Evolutionary conservation across 352 stramenopile species (phyloP).

Genomic region (Elongisporangium prolatum): DNA sequence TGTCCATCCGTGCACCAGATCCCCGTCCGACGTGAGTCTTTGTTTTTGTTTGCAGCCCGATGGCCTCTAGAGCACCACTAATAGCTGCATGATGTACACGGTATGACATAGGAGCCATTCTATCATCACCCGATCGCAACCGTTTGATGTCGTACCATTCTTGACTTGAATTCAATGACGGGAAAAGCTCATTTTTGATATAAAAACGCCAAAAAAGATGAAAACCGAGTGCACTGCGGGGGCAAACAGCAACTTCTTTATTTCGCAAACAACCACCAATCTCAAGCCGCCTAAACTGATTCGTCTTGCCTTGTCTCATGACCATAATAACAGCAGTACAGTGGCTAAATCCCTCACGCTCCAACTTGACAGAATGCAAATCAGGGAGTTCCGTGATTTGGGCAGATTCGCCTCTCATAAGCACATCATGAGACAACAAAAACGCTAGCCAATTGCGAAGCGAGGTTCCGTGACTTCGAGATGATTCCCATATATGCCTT

Average conservation of each 20-base stretch:
- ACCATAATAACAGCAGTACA: constrained; percentile 5
- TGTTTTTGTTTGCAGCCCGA: constrained; percentile 1
- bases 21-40: constrained; percentile 4
- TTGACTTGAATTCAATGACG: not conserved
- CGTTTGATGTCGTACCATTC: constrained; percentile 6
- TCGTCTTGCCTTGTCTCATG: constrained; percentile 12
- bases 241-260: constrained; percentile 6
- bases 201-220: constrained; percentile 10
- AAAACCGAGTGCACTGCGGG: not conserved
- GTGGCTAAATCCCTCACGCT: constrained; percentile 4
- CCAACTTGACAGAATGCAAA: constrained; percentile 6
- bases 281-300: constrained; percentile 7
- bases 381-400: constrained; percentile 2
- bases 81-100: constrained; percentile 1
- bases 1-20: constrained; percentile 1
- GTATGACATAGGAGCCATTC: constrained; percentile 5
- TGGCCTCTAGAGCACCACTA: not conserved
- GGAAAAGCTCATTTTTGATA: not conserved
- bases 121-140: not conserved
- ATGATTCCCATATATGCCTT: constrained; percentile 2
- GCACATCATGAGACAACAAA: constrained; percentile 5
- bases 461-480: not conserved
- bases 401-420: constrained; percentile 5
- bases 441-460: constrained; percentile 6
- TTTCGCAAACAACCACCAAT: constrained; percentile 6